Evolutionary conservation across 2,329 filamentous ascomycete species (phyloP), one percentile per base, ranked within the genome.

Genomic region (Apiospora phragmitis): DNA sequence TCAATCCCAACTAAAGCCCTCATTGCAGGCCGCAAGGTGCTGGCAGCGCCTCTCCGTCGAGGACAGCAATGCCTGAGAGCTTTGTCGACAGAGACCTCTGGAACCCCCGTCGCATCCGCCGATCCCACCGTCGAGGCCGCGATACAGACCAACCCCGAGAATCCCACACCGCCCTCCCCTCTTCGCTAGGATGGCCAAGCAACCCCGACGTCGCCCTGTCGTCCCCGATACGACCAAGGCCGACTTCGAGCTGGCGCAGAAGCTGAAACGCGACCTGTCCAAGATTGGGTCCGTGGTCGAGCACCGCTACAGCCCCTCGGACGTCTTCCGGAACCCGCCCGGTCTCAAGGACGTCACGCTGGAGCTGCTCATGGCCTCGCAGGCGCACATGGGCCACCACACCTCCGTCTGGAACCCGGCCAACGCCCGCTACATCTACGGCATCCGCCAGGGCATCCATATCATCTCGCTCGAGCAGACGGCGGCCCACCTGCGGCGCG

Each of bases 361-460:
- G 71, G 95, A 98, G 85, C 88, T 97, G 72, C 89, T 99, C 73
- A 91, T 97, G 86, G 93, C 94, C 65, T 91, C 92, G 42, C 94
- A 97, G 83, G 90, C 90, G 69, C 94, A 97, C 83, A 90, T 98
- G 81, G 96, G 96, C 73, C 96, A 99, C 83, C 89, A 93, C 77
- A 95, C 93, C 0, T 93, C 93, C 72, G 88, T 95, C 67, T 99
- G 96, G 96, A 97, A 99, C 83, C 95, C 96, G 14, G 91, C 90
- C 68, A 99, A 98, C 84, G 92, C 94, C 74, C 90, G 93, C 75
- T 98, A 98, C 84, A 98, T 99, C 80, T 95, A 93, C 80, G 96
- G 96, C 76, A 89, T 97, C 72, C 89, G 96, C 62, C 89, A 96
- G 75, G 94, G 93, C 21, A 91, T 97, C 72, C 95, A 98, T 83